phyloP scores from a whole-genome alignment of 148 eudicot species.

The Chenopodium berlandieri region DNA sequence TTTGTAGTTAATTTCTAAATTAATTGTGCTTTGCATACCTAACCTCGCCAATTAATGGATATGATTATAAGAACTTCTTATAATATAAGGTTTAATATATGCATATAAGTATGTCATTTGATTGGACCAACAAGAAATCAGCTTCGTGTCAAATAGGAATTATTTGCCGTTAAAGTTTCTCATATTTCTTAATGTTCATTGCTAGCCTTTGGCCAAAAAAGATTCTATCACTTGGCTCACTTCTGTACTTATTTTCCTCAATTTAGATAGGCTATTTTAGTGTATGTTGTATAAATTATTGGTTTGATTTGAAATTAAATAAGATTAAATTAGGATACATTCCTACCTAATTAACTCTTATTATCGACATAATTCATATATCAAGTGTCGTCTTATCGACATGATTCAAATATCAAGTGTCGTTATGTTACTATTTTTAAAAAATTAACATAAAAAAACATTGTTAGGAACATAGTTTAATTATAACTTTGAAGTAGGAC shows the following conservation, averaged over 20 bases:
- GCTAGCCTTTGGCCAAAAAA: background rate
- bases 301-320: background rate
- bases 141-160: background rate
- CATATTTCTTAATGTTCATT: background rate
- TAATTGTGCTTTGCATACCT: constrained; percentile 1
- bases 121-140: background rate
- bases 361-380: background rate
- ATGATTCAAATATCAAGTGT: too few species aligned
- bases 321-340: background rate
- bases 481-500: too few species aligned
- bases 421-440: too few species aligned
- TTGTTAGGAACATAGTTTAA: too few species aligned
- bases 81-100: background rate
- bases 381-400: too few species aligned
- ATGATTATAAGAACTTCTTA: background rate
- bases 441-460: too few species aligned
- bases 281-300: background rate
- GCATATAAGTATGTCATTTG: background rate
- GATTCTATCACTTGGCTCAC: background rate
- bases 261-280: background rate
- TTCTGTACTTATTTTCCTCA: background rate
- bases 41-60: constrained; percentile 14
- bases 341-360: background rate
- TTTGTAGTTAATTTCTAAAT: background rate
- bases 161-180: background rate